phyloP scores from a whole-genome alignment of 345 rosid species.

The Eucalyptus erythrocorys region DNA sequence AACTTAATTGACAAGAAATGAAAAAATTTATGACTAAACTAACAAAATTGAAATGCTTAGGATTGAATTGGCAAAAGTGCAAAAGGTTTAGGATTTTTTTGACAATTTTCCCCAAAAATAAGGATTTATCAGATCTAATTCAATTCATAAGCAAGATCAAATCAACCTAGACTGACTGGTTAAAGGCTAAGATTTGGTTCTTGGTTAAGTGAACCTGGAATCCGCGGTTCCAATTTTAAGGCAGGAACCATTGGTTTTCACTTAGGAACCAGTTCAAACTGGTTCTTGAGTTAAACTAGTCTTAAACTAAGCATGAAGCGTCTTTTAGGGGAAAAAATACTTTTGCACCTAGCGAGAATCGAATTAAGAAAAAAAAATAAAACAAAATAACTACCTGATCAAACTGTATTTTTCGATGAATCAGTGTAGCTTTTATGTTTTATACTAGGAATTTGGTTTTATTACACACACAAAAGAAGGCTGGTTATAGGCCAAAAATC shows the following conservation, averaged over 20 bases:
- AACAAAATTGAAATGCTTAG: fast-evolving
- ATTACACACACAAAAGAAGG: not conserved
- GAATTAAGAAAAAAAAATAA: not conserved
- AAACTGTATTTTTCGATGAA: not conserved
- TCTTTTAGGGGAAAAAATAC: not conserved
- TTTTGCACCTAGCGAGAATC: not conserved
- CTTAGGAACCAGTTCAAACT: not conserved
- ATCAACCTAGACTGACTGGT: fast-evolving
- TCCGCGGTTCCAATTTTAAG: fast-evolving
- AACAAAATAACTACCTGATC: not conserved
- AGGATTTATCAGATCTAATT: fast-evolving
- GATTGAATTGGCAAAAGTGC: too few species aligned
- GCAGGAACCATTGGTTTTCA: not conserved
- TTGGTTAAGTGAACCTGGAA: not conserved
- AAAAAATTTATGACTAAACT: fast-evolving
- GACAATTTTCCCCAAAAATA: not conserved
- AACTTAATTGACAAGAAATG: too few species aligned
- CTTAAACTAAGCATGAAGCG: not conserved
- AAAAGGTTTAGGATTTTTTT: too few species aligned
- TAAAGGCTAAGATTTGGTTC: not conserved
- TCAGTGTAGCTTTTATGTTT: not conserved
- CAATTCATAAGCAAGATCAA: not conserved
- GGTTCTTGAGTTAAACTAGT: not conserved
- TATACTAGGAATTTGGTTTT: not conserved
- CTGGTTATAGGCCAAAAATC: not conserved